These are phyloP conservation scores for Gardenia jasminoides DNA, from an alignment of 257 asterid genomes.

Conservation along the genomic window DNA sequence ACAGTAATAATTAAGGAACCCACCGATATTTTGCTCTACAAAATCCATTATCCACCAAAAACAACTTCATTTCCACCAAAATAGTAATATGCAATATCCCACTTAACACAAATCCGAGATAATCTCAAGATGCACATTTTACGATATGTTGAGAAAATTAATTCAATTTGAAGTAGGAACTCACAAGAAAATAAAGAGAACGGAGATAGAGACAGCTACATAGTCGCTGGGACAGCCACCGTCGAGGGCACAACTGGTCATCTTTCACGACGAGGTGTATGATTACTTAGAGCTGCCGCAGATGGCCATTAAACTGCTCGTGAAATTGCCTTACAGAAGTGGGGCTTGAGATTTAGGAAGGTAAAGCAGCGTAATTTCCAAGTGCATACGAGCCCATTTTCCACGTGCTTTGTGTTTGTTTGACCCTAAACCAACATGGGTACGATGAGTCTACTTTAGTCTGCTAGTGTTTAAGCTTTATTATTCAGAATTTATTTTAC, in stretches of 20 bases:
- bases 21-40: background rate
- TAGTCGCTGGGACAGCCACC: constrained; percentile 93
- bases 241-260: constrained; percentile 63
- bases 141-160: background rate
- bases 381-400: background rate
- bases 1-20: background rate
- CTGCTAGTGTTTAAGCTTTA: background rate
- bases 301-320: background rate
- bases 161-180: constrained; percentile 10
- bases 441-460: too few relatives aligned
- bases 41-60: background rate
- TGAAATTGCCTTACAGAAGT: background rate
- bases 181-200: constrained; percentile 54
- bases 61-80: background rate
- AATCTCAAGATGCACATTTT: background rate
- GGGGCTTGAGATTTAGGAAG: background rate
- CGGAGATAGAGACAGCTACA: constrained; percentile 60
- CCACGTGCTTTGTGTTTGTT: background rate
- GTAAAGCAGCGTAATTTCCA: background rate
- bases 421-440: too few relatives aligned
- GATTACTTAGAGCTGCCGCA: background rate
- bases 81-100: background rate
- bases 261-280: constrained; percentile 19
- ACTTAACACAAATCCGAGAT: background rate
- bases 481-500: too few relatives aligned